Conservation (phyloP, 805 yeast species). For the Candida stauntonica region DNA sequence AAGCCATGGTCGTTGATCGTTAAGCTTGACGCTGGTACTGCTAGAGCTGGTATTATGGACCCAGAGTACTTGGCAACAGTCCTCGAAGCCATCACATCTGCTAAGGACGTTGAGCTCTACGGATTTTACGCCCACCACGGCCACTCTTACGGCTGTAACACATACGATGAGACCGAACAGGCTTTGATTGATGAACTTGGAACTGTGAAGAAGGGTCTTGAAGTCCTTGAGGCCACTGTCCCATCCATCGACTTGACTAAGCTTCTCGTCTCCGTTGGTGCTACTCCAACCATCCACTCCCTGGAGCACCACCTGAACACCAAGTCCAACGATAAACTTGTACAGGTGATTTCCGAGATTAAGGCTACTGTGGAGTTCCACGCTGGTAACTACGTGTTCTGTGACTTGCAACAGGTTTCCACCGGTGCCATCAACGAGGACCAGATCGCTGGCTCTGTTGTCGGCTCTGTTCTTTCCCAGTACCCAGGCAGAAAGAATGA, state of each 20-base stretch:
- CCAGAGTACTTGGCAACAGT: constrained; percentile 33
- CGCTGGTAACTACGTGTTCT: constrained; percentile 75
- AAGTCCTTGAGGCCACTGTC: constrained; percentile 30
- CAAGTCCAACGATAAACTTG: constrained; percentile 13
- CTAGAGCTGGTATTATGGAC: constrained; percentile 57
- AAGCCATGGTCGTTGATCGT: constrained; percentile 60
- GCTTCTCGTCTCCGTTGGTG: constrained; percentile 66
- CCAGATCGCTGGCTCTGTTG: constrained; percentile 46
- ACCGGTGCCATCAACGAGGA: constrained; percentile 50
- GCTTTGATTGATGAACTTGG: constrained; percentile 52
- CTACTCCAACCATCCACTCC: constrained; percentile 77
- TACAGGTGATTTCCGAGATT: constrained; percentile 20
- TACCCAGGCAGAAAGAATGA: constrained; percentile 50
- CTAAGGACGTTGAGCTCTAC: constrained; percentile 39
- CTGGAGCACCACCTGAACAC: constrained; percentile 30
- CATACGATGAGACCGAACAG: constrained; percentile 41
- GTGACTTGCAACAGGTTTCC: constrained; percentile 74
- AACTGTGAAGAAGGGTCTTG: constrained; percentile 52
- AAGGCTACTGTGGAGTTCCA: constrained; percentile 58
- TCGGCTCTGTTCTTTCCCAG: constrained; percentile 54
- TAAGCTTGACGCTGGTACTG: constrained; percentile 68
- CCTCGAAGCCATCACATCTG: constrained; percentile 30
- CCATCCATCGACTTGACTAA: constrained; percentile 33
- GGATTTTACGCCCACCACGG: constrained; percentile 84
- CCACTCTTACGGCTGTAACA: constrained; percentile 54